Base-by-base conservation (phyloP, 2,329 filamentous ascomycete genomes). In the Rosellinia necatrix region DNA sequence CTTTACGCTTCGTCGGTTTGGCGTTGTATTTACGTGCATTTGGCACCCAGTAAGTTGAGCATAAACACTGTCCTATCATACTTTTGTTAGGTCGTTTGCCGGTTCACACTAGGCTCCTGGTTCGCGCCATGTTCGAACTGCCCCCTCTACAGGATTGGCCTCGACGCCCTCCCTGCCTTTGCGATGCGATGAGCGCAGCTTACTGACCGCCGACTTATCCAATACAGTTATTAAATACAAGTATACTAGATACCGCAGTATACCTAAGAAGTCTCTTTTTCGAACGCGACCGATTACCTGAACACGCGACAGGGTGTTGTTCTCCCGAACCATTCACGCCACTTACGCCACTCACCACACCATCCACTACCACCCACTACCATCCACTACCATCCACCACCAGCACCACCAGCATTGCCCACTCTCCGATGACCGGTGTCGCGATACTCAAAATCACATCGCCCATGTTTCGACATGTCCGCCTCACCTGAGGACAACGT, bases 401-500 rank as follows among this genome's bases (percentile, higher is more conserved):
- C n/a, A n/a, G n/a, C n/a, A n/a, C n/a, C n/a, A n/a, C n/a, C n/a
- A n/a, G n/a, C n/a, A n/a, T n/a, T n/a, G n/a, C n/a, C n/a, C n/a
- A n/a, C 37, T 37, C 44, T 50, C 49, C 46, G 44, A 58, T 61
- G 56, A 59, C 38, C 38, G 29, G 38, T 21, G 29, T 37, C 3
- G 9, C 48, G 7, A 40, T 44, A 13, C 32, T 50, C 48, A n/a
- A 53, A 22, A 21, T 38, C 13, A 19, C 9, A 19, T n/a, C 40
- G 30, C 54, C 46, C 52, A 61, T 61, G 59, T 44, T 49, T 44
- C 46, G 25, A 50, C 56, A 61, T 61, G 59, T 53, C 59, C 46
- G 41, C 29, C 24, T n/a, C 32, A 22, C 49, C 29, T 50, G 49
- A 49, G 43, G 41, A 48, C 42, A 25, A 9, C 25, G 27, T 22